These are phyloP conservation scores for Exserohilum turcica DNA, from an alignment of 2,329 filamentous ascomycete species.

Conservation along the genomic window DNA sequence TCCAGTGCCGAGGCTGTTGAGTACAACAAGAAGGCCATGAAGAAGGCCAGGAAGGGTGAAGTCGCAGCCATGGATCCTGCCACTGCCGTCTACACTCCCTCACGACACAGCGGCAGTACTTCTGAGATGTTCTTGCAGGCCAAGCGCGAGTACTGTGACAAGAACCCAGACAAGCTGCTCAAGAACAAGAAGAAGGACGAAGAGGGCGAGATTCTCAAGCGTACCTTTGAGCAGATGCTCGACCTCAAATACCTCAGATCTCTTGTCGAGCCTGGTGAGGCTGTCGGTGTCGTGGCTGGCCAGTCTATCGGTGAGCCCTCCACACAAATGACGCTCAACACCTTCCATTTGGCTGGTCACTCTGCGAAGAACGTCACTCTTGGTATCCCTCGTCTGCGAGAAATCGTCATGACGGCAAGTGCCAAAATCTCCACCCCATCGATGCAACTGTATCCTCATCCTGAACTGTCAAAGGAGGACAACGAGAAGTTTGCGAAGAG, in stretches of 20 bases:
- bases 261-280: constrained; percentile 91
- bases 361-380: constrained; percentile 98
- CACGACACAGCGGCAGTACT: constrained; percentile 79
- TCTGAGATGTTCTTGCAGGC: constrained; percentile 82
- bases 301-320: constrained; percentile 97
- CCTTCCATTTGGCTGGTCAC: constrained; percentile 98
- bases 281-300: constrained; percentile 93
- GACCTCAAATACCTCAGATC: constrained; percentile 92
- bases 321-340: constrained; percentile 99
- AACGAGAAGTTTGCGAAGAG: constrained; percentile 85
- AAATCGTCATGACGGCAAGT: constrained; percentile 98
- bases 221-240: constrained; percentile 81
- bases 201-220: constrained; percentile 57
- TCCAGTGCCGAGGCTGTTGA: constrained; percentile 70
- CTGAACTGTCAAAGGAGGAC: constrained; percentile 70
- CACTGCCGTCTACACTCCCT: constrained; percentile 73
- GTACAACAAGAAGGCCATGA: constrained; percentile 71
- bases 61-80: constrained; percentile 75
- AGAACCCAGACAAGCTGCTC: constrained; percentile 68
- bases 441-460: constrained; percentile 81
- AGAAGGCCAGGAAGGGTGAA: constrained; percentile 76
- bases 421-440: constrained; percentile 85
- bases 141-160: constrained; percentile 76
- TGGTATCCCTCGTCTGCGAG: constrained; percentile 93
- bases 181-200: constrained; percentile 63